Evolutionary conservation across 2,329 filamentous ascomycete species (phyloP).

Genomic region (Hypoxylon sp.): DNA sequence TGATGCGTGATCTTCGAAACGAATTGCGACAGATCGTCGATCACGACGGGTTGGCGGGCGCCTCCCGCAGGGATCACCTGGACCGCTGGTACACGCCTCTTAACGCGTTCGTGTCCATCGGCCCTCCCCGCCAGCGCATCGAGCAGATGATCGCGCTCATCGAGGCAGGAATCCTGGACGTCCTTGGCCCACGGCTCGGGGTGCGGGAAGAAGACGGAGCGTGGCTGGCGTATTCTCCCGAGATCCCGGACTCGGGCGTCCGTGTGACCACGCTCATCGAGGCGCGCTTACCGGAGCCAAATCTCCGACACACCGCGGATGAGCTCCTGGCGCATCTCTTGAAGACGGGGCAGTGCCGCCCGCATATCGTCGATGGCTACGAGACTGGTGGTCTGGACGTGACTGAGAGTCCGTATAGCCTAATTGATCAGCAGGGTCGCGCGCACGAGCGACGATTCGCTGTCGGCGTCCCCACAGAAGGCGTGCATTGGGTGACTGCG

Average conservation of each 20-base stretch:
- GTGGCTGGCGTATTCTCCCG: constrained; percentile 29
- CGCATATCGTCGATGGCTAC: constrained; percentile 25
- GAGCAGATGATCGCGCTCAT: constrained; percentile 43
- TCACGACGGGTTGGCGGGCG: constrained; percentile 35
- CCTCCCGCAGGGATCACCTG: constrained; percentile 35
- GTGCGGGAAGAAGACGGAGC: constrained; percentile 25
- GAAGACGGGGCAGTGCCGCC: constrained; percentile 38
- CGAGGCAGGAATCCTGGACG: constrained; percentile 36
- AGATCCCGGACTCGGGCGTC: constrained; percentile 26
- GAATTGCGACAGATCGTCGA: constrained; percentile 44
- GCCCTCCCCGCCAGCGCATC: constrained; percentile 40
- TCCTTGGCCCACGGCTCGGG: constrained; percentile 31
- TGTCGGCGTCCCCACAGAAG: constrained; percentile 42
- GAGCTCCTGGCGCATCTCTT: constrained; percentile 31
- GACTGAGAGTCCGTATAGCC: constrained; percentile 15
- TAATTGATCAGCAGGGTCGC: constrained; percentile 31
- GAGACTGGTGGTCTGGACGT: constrained; percentile 35
- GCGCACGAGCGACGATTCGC: constrained; percentile 37
- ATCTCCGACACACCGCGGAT: constrained; percentile 34
- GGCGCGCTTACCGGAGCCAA: constrained; percentile 39
- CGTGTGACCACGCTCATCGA: constrained; percentile 41
- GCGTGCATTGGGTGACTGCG: constrained; percentile 43
- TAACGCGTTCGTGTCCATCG: constrained; percentile 42
- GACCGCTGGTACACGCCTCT: constrained; percentile 45
- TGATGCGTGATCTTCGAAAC: constrained; percentile 44